These are phyloP conservation scores for Naegleria fowleri DNA, from an alignment of 208 protist species.

Conservation along the genomic window DNA sequence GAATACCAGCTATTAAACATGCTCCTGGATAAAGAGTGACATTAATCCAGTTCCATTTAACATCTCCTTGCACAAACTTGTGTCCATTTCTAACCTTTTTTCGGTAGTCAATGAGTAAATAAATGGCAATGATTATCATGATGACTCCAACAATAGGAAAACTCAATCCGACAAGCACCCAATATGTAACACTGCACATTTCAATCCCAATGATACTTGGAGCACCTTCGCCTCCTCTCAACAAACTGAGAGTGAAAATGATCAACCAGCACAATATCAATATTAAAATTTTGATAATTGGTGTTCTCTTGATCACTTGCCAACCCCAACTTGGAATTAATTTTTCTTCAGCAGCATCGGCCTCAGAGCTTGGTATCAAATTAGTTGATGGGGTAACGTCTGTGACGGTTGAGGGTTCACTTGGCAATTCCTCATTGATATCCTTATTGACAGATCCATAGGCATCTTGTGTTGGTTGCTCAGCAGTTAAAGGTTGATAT, in stretches of 20 bases:
- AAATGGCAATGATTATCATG: not conserved
- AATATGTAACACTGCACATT: not conserved
- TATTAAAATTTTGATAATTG: not conserved
- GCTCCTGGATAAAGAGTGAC: conserved; percentile 25
- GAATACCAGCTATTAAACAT: conserved; percentile 34
- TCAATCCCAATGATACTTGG: conserved; percentile 5
- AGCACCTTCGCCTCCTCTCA: not conserved
- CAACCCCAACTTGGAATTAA: not conserved
- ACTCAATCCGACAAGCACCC: not conserved
- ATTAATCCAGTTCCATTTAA: conserved; percentile 24
- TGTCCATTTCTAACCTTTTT: not conserved
- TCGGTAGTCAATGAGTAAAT: not conserved
- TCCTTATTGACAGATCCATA: not conserved
- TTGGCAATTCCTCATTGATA: not conserved
- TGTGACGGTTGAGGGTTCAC: not conserved
- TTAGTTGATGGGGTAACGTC: not conserved
- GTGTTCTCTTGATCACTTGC: not conserved
- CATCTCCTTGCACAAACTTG: conserved; percentile 18
- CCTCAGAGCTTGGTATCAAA: not conserved
- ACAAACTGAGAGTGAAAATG: not conserved
- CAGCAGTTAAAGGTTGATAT: not conserved
- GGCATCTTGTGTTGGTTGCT: not conserved
- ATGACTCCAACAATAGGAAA: conserved; percentile 1
- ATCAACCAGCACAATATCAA: not conserved
- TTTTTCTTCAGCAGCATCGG: not conserved